Conservation (phyloP, 192 early-diverging fungal genomes). For the Linnemannia schmuckeri region DNA sequence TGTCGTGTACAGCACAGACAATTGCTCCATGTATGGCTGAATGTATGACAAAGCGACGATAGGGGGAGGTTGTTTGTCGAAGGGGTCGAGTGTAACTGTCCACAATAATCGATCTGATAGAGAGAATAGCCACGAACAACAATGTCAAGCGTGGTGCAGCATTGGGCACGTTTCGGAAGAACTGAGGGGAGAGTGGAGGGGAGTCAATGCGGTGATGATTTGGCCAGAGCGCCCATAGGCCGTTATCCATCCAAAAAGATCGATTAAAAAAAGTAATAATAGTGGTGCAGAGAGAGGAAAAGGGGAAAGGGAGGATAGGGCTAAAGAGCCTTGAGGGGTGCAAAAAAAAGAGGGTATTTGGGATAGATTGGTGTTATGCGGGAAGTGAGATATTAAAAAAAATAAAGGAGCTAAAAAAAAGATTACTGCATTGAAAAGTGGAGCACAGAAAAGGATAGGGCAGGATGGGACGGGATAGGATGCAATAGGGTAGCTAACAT, state of each 20-base stretch:
- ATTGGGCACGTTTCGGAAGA: constrained; percentile 1
- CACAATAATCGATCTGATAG: background rate
- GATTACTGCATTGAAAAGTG: background rate
- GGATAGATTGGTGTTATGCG: background rate
- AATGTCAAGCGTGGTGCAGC: background rate
- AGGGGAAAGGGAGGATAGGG: background rate
- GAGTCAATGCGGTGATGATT: background rate
- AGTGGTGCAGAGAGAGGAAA: background rate
- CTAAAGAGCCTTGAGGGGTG: background rate
- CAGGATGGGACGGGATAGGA: background rate
- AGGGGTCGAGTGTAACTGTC: constrained; percentile 1
- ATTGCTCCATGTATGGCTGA: background rate
- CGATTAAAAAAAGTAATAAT: constrained; percentile 6
- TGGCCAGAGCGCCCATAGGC: constrained; percentile 2
- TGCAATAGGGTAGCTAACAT: background rate
- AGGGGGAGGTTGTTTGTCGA: background rate
- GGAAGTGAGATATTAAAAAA: constrained; percentile 11
- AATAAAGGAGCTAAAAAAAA: background rate
- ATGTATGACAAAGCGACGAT: background rate
- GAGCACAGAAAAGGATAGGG: background rate
- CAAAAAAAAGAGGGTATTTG: constrained; percentile 8
- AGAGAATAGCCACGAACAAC: background rate
- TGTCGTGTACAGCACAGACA: background rate
- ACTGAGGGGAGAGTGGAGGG: constrained; percentile 13
- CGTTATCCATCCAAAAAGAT: constrained; percentile 11